Conservation (phyloP, 2,329 filamentous ascomycete genomes). For the Ambrosiella xylebori region DNA sequence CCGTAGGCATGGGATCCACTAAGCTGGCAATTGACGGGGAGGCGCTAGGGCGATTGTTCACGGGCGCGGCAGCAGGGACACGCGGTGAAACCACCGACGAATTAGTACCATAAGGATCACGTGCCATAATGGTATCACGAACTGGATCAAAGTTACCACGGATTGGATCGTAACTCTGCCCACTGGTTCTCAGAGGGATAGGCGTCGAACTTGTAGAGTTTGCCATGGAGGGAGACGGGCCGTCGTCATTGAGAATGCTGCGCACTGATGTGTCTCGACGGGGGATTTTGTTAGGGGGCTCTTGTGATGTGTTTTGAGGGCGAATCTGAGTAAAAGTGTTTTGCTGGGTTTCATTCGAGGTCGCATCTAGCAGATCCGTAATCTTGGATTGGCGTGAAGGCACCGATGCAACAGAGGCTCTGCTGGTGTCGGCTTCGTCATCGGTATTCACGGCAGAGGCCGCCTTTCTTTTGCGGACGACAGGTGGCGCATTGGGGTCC, state of each 20-base stretch:
- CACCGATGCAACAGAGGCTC: slow-evolving; percentile 19
- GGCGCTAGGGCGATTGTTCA: slow-evolving; percentile 53
- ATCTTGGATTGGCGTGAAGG: slow-evolving; percentile 23
- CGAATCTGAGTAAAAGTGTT: slow-evolving; percentile 5
- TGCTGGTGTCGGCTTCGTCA: slow-evolving; percentile 21
- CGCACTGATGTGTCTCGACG: slow-evolving; percentile 41
- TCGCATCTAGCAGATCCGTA: slow-evolving; percentile 21
- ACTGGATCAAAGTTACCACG: slow-evolving; percentile 55
- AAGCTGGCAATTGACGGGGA: slow-evolving; percentile 86
- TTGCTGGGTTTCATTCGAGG: slow-evolving; percentile 15
- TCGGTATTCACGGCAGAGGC: slow-evolving; percentile 24
- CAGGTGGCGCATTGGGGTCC: slow-evolving; percentile 39
- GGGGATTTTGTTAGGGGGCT: slow-evolving; percentile 27
- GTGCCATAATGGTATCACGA: slow-evolving; percentile 40
- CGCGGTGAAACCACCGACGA: slow-evolving; percentile 34
- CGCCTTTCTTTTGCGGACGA: slow-evolving; percentile 38
- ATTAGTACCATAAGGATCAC: slow-evolving; percentile 30
- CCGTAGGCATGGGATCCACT: slow-evolving; percentile 45
- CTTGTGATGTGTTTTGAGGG: slow-evolving; percentile 17
- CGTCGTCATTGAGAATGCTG: slow-evolving; percentile 38
- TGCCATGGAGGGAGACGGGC: slow-evolving; percentile 21
- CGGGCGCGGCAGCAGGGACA: slow-evolving; percentile 20
- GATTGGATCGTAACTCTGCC: slow-evolving; percentile 81
- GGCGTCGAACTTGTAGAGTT: slow-evolving; percentile 26
- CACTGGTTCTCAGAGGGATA: slow-evolving; percentile 42